Base-by-base conservation (phyloP, 2,329 filamentous ascomycete genomes). In the Metarhizium album region DNA sequence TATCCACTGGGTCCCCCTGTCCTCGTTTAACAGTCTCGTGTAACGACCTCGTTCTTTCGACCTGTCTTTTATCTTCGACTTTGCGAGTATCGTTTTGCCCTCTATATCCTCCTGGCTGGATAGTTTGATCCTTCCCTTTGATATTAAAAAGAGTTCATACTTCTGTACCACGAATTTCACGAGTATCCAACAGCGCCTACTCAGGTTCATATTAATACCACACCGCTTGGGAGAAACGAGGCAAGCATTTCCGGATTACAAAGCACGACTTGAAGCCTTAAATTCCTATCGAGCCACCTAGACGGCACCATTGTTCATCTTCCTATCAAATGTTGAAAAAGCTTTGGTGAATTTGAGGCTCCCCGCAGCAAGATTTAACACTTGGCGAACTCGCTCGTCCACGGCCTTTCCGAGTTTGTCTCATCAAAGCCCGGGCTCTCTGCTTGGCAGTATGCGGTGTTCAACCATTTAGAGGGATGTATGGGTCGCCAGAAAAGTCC, bases 401-500 rank as follows among this genome's bases (percentile, higher is more conserved):
- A 20, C 23, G 33, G 29, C 24, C 16, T 42, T 13, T 18, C 42
- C 31, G 20, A n/a, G 14, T 45, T 23, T 42, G 11, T 37, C 18
- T 4, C 18, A 14, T 8, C 7, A 6, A 23, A n/a, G 20, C 27
- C 24, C n/a, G 13, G 20, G 3, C 18, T 13, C 31, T 18, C n/a
- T 20, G 7, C 11, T 8, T 20, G 27, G n/a, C 13, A 40, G 6
- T 27, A 48, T 45, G 40, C 20, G 20, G 33, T 13, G 16, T 14
- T 27, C n/a, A 22, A n/a, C 9, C 20, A 5, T 35, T 42, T 47
- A 46, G 48, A 59, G 55, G 54, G 53, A 58, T 60, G 57, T 48
- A 53, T 27, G 43, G 51, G 43, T 38, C 16, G 51, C 47, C 38
- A 58, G 47, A 56, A 53, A 59, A 29, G 8, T 46, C 46, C 45